Conservation (phyloP, 768 basidiomycete species). For the Rhodotorula sphaerocarpa region DNA sequence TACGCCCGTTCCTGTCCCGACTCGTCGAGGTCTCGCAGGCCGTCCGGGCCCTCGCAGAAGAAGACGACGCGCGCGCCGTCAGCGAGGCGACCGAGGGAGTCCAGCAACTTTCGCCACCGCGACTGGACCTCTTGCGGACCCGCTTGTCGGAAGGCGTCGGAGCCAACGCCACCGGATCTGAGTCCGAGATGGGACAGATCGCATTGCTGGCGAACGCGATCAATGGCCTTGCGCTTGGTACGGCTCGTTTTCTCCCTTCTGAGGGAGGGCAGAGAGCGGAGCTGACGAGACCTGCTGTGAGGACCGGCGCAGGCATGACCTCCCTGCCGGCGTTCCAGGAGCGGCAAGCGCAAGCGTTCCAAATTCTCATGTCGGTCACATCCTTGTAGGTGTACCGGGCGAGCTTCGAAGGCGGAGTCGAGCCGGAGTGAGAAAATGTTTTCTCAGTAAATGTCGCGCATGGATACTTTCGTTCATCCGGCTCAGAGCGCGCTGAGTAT, state of each 20-base stretch:
- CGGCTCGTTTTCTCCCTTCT: background rate
- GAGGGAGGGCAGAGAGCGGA: too few species aligned
- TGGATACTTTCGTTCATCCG: too few species aligned
- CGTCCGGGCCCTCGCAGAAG: constrained; percentile 50
- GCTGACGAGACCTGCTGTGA: too few species aligned
- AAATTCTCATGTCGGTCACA: constrained; percentile 32
- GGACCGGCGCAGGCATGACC: constrained; percentile 50
- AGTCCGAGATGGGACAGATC: constrained; percentile 49
- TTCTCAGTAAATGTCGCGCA: too few species aligned
- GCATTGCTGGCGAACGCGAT: constrained; percentile 68
- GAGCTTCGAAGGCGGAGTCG: too few species aligned
- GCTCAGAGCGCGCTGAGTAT: too few species aligned
- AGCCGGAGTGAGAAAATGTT: too few species aligned
- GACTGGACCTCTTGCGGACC: constrained; percentile 54
- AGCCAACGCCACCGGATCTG: constrained; percentile 42
- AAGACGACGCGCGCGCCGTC: constrained; percentile 55
- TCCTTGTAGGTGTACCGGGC: background rate
- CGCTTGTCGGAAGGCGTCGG: constrained; percentile 60
- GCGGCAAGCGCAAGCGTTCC: constrained; percentile 38
- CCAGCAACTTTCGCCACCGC: constrained; percentile 46
- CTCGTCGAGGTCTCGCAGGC: constrained; percentile 53
- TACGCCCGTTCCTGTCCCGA: constrained; percentile 65
- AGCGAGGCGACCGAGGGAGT: constrained; percentile 41
- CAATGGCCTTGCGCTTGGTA: constrained; percentile 58
- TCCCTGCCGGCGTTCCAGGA: constrained; percentile 58